Evolutionary conservation across 371 early-diverging fungal genomes (phyloP), one percentile per base, ranked within the genome.

Genomic region (Mucor mucedo): DNA sequence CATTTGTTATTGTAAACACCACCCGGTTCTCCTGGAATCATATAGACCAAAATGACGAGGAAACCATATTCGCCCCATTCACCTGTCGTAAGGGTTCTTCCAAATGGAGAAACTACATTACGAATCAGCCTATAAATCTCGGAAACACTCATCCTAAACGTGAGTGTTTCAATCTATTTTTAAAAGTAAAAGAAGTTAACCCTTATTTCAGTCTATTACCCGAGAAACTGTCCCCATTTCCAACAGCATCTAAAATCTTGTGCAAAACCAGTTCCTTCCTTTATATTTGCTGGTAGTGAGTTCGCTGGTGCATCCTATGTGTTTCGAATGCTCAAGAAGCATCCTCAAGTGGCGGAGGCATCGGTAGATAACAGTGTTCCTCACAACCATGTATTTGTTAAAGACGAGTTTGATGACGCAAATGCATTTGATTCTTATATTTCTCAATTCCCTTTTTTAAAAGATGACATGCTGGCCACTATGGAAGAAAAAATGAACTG

Each of bases 281-380:
- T 85, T 60, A 85, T 85, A 65, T 74, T 85, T 73, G 85, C 85
- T 47, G 85, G 85, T 40, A 78, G 82, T 21, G 85, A 85, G 54
- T 67, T 76, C 29, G 73, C 79, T 45, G 85, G 80, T 2, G 73
- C 80, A 29, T 55, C 68, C 2, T 82, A 75, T 39, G 72, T 82
- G 21, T 85, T 83, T 58, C 73, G 76, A 45, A 70, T 74, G 16
- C 61, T 85, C 48, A 72, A 69, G 27, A 70, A 77, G 5, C 85
- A 85, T 53, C 85, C 85, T 0, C 85, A 85, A 62, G 75, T 85
- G 2, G 70, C 76, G 49, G 61, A 72, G 8, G 70, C 74, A 10
- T 58, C 63, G 13, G 72, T 78, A 2, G 68, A 69, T 33, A 54
- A 65, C 27, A 59, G 52, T 32, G n/a, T 50, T 10, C 33, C 16